Base-by-base conservation (phyloP, 2,329 filamentous ascomycete genomes). In the Ophiostoma sp. region DNA sequence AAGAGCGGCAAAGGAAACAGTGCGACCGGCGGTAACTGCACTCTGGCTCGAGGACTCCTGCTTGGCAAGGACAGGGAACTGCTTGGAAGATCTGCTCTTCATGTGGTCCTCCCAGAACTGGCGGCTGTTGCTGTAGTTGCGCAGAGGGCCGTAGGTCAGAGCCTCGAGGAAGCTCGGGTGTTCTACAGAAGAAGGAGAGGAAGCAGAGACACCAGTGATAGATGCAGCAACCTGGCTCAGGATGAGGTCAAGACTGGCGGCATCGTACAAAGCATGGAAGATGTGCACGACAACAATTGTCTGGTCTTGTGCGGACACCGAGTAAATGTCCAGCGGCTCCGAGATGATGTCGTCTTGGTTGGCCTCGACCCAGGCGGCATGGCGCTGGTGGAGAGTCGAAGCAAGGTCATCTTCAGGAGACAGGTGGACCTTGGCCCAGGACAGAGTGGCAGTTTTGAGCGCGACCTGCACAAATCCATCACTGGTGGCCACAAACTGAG, bases 221-320 rank as follows among this genome's bases (percentile, higher is more conserved):
- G 35, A 65, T 3, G 39, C 75, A 36, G 81, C 79, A 2, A 96
- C 81, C 27, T 83, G 79, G 3, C 85, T 77, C 27, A 96, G 82
- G 54, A 96, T 83, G 33, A 92, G 77, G 1, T 85, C 83, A 54
- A 96, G 84, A 72, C 93, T 94, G 73, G 86, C 90, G 1, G 93
- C 94, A 78, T 97, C 94, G 75, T 97, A 97, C 0, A 97, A 78
- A 0, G 86, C 93, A 77, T 97, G 94, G 79, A 97, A 96, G 0
- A 96, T 88, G 65, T 90, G 85, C 2, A 96, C 75, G 2, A 83
- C 79, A 41, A 96, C 78, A 0, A 83, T 73, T 7, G 75, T 75
- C 1, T 74, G 74, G 0, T 73, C 73, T 0, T 20, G 27, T 0
- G 71, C 68, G 4, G 23, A 8, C 1, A 86, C 72, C 0, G 84